phyloP scores from a whole-genome alignment of 2,329 filamentous ascomycete genomes.

The Trichoderma citrinoviride region DNA sequence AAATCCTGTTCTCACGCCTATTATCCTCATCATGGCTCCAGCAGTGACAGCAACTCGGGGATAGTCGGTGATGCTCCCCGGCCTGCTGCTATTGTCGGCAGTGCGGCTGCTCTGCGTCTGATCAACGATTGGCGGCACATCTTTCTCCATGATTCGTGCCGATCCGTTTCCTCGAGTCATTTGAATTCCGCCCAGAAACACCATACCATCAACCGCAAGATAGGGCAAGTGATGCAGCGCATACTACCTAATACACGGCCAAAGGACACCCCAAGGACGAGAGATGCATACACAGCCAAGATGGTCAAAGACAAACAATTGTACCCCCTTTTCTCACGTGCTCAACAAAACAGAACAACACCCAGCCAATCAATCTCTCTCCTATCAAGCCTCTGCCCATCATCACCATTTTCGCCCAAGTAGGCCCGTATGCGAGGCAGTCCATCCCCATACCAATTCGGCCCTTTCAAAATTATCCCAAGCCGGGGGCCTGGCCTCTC shows the following conservation, averaged over 20 bases:
- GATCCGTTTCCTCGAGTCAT: not conserved
- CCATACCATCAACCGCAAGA: not conserved
- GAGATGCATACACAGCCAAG: not conserved
- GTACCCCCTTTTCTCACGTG: not conserved
- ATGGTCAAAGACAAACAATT: not conserved
- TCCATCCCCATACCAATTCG: conserved; percentile 14
- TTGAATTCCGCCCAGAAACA: not conserved
- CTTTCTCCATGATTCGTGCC: not conserved
- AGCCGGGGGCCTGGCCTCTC: not conserved
- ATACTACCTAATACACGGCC: too few species aligned
- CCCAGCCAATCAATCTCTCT: not conserved
- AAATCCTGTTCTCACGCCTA: too few species aligned
- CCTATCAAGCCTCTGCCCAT: not conserved
- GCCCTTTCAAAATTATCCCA: conserved; percentile 12
- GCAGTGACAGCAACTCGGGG: not conserved
- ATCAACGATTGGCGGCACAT: not conserved
- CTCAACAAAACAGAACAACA: not conserved
- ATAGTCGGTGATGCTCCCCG: not conserved
- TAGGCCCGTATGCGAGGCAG: conserved; percentile 16
- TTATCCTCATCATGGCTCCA: too few species aligned
- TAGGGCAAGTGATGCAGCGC: not conserved
- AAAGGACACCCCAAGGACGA: too few species aligned
- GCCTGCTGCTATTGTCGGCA: not conserved
- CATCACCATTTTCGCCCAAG: not conserved
- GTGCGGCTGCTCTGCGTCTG: not conserved